Conservation (phyloP, 2,329 filamentous ascomycete species). For the Podosphaera fusca region DNA sequence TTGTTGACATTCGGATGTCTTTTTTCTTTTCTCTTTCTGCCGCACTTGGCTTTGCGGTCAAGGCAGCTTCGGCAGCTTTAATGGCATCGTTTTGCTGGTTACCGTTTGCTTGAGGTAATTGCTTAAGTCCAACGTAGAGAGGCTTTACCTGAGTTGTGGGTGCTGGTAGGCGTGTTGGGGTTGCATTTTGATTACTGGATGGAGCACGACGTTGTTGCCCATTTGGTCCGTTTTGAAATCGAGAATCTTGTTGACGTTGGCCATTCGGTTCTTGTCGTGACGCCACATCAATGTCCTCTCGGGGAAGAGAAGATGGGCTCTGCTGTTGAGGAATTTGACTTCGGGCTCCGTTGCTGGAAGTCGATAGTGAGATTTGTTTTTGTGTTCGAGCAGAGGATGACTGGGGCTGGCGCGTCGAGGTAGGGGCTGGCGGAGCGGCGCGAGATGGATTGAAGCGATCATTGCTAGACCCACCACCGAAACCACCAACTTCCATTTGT, state of each 20-base stretch:
- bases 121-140: slow-evolving; percentile 51
- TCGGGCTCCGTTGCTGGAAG: slow-evolving; percentile 22
- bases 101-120: slow-evolving; percentile 15
- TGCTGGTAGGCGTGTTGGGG: slow-evolving; percentile 28
- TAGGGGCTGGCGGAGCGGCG: slow-evolving; percentile 62
- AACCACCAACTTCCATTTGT: slow-evolving; percentile 69
- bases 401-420: slow-evolving; percentile 21
- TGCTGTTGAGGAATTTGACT: slow-evolving; percentile 27
- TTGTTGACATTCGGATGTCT: slow-evolving; percentile 94
- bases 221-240: slow-evolving; percentile 21
- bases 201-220: slow-evolving; percentile 16
- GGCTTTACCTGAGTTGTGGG: slow-evolving; percentile 39
- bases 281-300: slow-evolving; percentile 12
- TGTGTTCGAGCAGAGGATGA: slow-evolving; percentile 41
- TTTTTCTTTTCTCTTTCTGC: slow-evolving; percentile 44
- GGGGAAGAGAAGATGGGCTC: slow-evolving; percentile 22
- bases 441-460: slow-evolving; percentile 69
- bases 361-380: slow-evolving; percentile 59
- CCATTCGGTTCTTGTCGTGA: slow-evolving; percentile 23
- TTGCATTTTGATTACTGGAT: slow-evolving; percentile 22
- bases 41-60: slow-evolving; percentile 57
- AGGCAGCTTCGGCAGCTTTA: slow-evolving; percentile 72
- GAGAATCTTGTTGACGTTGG: slow-evolving; percentile 13
- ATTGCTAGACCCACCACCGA: slow-evolving; percentile 19
- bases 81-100: slow-evolving; percentile 37